phyloP scores from a whole-genome alignment of 2,329 filamentous ascomycete genomes.

The Aspergillus latus region DNA sequence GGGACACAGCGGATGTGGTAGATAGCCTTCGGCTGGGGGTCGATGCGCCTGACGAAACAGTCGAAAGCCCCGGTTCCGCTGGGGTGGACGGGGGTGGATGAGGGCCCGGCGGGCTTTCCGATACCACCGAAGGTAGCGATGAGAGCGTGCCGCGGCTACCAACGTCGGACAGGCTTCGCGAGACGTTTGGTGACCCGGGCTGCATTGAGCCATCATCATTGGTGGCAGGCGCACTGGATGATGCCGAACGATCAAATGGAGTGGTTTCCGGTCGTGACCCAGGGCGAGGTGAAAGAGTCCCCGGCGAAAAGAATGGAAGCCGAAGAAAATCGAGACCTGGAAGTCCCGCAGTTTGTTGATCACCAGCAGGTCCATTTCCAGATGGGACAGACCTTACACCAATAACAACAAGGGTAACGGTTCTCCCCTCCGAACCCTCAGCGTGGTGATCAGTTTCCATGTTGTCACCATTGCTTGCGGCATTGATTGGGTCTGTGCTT shows the following conservation, averaged over 20 bases:
- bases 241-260: constrained; percentile 54
- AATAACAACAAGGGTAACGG: constrained; percentile 68
- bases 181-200: constrained; percentile 41
- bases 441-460: constrained; percentile 43
- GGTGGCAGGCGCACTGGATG: constrained; percentile 51
- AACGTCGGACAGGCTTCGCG: constrained; percentile 35
- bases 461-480: constrained; percentile 29
- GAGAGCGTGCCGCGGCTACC: constrained; percentile 30
- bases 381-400: constrained; percentile 66
- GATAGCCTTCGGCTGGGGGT: constrained; percentile 50
- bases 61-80: constrained; percentile 58
- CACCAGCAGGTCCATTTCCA: constrained; percentile 45
- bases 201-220: constrained; percentile 56
- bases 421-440: constrained; percentile 53
- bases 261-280: constrained; percentile 58
- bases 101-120: constrained; percentile 59
- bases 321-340: constrained; percentile 46
- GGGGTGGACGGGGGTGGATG: constrained; percentile 64
- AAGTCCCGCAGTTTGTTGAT: constrained; percentile 45
- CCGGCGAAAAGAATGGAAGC: constrained; percentile 46
- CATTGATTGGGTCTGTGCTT: constrained; percentile 27
- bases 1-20: constrained; percentile 46
- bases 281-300: constrained; percentile 49
- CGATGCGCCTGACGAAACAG: constrained; percentile 54
- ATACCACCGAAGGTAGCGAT: constrained; percentile 46